Conservation (phyloP, 2,329 filamentous ascomycete genomes). For the Lasiodiplodia hormozganensis region DNA sequence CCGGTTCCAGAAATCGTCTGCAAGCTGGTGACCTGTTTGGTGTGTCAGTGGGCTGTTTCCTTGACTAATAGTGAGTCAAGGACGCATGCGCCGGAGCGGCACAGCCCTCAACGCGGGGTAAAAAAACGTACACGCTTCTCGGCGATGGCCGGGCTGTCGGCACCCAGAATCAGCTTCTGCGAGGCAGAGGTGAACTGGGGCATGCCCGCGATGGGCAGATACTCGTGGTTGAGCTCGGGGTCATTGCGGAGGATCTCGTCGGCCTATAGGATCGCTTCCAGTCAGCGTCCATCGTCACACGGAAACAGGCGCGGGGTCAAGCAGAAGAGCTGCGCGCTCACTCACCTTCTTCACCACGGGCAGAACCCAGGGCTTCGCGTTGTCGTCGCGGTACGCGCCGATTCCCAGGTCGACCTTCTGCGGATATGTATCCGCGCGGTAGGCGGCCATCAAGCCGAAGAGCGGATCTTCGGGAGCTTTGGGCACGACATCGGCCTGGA, state of each 20-base stretch:
- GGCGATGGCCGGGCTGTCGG: conserved; percentile 77
- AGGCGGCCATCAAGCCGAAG: conserved; percentile 91
- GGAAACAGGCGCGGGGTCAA: neutral
- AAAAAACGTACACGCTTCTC: conserved; percentile 72
- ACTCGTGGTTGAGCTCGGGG: conserved; percentile 95
- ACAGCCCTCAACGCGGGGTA: conserved; percentile 1
- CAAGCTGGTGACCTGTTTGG: conserved; percentile 70
- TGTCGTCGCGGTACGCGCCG: conserved; percentile 93
- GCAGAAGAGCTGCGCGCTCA: conserved; percentile 51
- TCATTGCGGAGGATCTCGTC: conserved; percentile 88
- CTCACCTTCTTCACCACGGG: conserved; percentile 96
- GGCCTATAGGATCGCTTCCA: conserved; percentile 64
- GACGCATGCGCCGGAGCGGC: neutral
- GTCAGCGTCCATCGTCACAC: conserved; percentile 19
- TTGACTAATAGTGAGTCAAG: conserved; percentile 22
- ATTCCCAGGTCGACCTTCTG: conserved; percentile 95
- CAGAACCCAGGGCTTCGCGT: conserved; percentile 96
- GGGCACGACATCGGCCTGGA: conserved; percentile 78
- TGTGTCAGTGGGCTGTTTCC: conserved; percentile 25
- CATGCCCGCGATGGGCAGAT: conserved; percentile 93
- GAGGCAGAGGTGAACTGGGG: conserved; percentile 86
- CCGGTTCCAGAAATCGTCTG: conserved; percentile 98
- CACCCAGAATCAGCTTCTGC: conserved; percentile 86
- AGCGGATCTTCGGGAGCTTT: conserved; percentile 94
- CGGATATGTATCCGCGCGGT: conserved; percentile 74